phyloP scores from a whole-genome alignment of 768 basidiomycete species.

The Kwoniella sp. region DNA sequence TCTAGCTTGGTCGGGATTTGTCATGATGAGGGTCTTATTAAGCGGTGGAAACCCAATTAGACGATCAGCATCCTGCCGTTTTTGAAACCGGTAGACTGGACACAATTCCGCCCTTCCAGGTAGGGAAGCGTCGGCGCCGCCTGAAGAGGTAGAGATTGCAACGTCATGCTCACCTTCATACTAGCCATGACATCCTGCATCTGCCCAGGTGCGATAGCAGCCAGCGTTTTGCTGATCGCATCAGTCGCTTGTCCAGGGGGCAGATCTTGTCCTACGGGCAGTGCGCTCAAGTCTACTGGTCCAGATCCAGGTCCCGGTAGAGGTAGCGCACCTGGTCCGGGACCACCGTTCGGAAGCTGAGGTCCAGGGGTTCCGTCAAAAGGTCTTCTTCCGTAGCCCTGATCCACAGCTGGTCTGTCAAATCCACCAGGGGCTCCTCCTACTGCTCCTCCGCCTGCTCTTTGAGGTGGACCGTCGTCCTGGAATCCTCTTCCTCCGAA shows the following conservation, averaged over 20 bases:
- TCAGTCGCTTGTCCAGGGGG: conserved; percentile 75
- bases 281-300: conserved; percentile 59
- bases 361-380: conserved; percentile 5
- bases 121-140: no score
- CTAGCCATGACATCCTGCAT: conserved; percentile 93
- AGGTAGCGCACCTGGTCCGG: not conserved
- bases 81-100: no score
- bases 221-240: conserved; percentile 81
- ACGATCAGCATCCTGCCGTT: not conserved
- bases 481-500: conserved; percentile 1
- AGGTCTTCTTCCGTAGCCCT: conserved; percentile 11
- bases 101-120: no score
- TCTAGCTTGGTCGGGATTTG: conserved; percentile 85
- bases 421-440: conserved; percentile 10
- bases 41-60: not conserved
- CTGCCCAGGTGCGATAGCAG: conserved; percentile 77
- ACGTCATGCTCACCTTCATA: conserved; percentile 76
- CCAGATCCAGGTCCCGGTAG: conserved; percentile 24
- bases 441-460: no score
- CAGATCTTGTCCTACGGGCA: conserved; percentile 77
- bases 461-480: conserved; percentile 20
- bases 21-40: conserved; percentile 82
- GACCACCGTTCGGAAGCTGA: not conserved
- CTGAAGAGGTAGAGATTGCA: conserved; percentile 6
- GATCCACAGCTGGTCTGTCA: conserved; percentile 6